phyloP scores from a whole-genome alignment of 2,329 filamentous ascomycete species.

The Biscogniauxia sp. region DNA sequence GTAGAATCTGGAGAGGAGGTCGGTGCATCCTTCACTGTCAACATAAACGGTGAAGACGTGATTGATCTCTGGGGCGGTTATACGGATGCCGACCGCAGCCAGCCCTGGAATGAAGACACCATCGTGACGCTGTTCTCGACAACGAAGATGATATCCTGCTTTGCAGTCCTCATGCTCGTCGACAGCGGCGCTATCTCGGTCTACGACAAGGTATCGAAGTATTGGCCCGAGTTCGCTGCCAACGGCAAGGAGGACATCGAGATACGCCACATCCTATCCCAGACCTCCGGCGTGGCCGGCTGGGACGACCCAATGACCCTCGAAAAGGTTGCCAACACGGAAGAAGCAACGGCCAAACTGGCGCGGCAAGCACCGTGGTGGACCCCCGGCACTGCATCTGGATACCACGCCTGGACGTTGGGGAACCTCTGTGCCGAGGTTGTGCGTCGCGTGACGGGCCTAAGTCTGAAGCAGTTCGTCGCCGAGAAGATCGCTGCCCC shows the following conservation, averaged over 20 bases:
- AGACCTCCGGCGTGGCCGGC: slow-evolving; percentile 36
- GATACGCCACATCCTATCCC: slow-evolving; percentile 39
- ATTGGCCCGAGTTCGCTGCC: slow-evolving; percentile 44
- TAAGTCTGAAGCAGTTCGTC: slow-evolving; percentile 39
- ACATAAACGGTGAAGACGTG: slow-evolving; percentile 37
- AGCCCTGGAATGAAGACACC: slow-evolving; percentile 37
- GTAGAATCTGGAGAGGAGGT: slow-evolving; percentile 38
- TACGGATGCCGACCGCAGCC: slow-evolving; percentile 27
- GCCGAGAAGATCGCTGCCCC: slow-evolving; percentile 36
- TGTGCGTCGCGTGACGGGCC: slow-evolving; percentile 39
- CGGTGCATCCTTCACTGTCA: slow-evolving; percentile 41
- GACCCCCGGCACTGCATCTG: slow-evolving; percentile 39
- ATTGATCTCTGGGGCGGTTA: slow-evolving; percentile 43
- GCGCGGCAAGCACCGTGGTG: slow-evolving; percentile 42
- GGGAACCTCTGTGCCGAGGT: slow-evolving; percentile 43
- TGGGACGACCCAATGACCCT: slow-evolving; percentile 33
- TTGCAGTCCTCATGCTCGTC: slow-evolving; percentile 38
- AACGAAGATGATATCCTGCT: slow-evolving; percentile 36
- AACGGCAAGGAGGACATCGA: slow-evolving; percentile 38
- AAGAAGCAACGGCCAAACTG: slow-evolving; percentile 31
- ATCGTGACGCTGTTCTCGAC: slow-evolving; percentile 37
- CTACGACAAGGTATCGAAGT: slow-evolving; percentile 35
- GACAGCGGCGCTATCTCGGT: slow-evolving; percentile 37
- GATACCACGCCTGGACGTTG: slow-evolving; percentile 39
- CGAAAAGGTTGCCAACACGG: slow-evolving; percentile 34